A percentile compares a stretch with the other conserved stretches of the same genome.
Conservation (phyloP, 805 yeast genomes). For the Lipomyces spencermartinsiae region DNA sequence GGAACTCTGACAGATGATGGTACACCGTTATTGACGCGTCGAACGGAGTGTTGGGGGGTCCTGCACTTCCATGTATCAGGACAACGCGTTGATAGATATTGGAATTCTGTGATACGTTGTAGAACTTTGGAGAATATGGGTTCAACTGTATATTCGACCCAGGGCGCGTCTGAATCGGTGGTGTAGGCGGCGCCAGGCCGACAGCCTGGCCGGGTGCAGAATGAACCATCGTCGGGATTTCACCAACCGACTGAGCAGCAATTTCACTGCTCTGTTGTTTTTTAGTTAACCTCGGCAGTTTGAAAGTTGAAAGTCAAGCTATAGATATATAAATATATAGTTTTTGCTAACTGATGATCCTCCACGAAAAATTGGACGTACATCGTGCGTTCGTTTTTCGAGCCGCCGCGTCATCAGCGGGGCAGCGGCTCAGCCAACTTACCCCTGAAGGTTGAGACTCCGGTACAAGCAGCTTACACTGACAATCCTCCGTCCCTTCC, state of each 20-base stretch:
- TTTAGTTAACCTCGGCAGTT: not conserved
- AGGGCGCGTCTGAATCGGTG: not conserved
- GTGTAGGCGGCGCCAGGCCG: not conserved
- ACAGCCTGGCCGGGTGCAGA: not conserved
- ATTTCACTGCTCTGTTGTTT: not conserved
- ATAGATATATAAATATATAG: not conserved
- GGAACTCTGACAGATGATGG: conserved; percentile 56
- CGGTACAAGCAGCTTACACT: not conserved
- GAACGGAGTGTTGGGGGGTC: conserved; percentile 39
- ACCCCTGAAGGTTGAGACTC: not conserved
- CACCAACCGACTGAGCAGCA: not conserved
- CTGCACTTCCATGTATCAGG: conserved; percentile 49
- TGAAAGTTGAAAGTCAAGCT: not conserved
- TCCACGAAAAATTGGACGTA: not conserved
- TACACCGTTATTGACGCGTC: conserved; percentile 54
- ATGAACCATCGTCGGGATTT: not conserved
- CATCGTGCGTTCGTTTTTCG: not conserved
- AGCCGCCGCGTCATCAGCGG: not conserved
- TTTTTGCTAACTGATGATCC: not conserved
- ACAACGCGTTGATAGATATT: conserved; percentile 42
- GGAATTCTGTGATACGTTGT: conserved; percentile 22
- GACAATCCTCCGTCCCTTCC: not conserved
- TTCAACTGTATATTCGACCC: not conserved
- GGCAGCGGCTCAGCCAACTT: not conserved
- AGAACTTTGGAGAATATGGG: conserved; percentile 25